Conservation (phyloP, 345 rosid genomes). For the Gossypium anomalum region DNA sequence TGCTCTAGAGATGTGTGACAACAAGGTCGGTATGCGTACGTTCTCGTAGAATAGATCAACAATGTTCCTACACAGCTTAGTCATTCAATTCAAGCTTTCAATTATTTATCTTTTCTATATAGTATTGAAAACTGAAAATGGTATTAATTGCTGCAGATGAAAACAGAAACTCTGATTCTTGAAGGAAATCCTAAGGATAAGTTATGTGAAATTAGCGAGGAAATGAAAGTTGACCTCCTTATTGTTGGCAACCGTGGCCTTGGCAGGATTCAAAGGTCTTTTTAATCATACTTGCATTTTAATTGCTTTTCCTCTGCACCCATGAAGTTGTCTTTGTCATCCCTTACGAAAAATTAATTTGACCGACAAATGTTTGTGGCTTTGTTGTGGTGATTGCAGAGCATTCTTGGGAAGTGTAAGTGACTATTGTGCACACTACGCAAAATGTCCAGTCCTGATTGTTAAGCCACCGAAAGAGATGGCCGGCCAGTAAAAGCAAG, state of each 20-base stretch:
- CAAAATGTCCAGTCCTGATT: constrained; percentile 60
- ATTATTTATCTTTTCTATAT: too few relatives aligned
- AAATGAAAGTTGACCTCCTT: constrained; percentile 57
- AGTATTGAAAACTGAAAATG: neutral
- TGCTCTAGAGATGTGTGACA: neutral
- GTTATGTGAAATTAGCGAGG: constrained; percentile 71
- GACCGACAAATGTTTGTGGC: too few relatives aligned
- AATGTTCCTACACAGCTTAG: neutral
- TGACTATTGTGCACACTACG: constrained; percentile 69
- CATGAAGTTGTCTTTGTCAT: too few relatives aligned
- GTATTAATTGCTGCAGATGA: constrained; percentile 30
- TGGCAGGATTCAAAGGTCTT: constrained; percentile 68
- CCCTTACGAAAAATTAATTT: too few relatives aligned
- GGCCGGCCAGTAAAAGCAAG: neutral
- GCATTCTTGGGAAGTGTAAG: constrained; percentile 77
- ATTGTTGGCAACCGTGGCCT: constrained; percentile 75
- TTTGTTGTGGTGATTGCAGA: constrained; percentile 27
- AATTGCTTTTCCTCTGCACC: neutral
- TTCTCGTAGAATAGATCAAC: too few relatives aligned
- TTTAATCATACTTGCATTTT: neutral
- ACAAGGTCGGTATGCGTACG: neutral
- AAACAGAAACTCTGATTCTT: constrained; percentile 52
- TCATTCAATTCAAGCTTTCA: too few relatives aligned
- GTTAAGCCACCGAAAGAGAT: constrained; percentile 49
- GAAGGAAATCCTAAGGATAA: constrained; percentile 75